phyloP scores from a whole-genome alignment of 2,329 filamentous ascomycete species.

The Penicillium olsonii region DNA sequence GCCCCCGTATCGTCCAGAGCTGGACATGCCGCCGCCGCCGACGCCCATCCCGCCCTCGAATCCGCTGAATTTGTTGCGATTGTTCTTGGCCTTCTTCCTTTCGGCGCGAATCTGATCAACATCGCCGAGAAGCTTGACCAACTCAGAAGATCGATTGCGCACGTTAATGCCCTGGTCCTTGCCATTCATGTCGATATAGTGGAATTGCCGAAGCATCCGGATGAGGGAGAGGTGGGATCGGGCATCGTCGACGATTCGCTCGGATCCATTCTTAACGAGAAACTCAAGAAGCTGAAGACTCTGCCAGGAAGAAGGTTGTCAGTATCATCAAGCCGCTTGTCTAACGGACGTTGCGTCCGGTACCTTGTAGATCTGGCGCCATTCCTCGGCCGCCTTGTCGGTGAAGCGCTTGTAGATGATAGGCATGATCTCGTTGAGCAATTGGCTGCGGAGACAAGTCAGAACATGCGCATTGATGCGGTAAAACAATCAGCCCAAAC shows the following conservation, averaged over 20 bases:
- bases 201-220: conserved; percentile 98
- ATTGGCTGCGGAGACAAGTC: conserved; percentile 64
- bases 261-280: conserved; percentile 95
- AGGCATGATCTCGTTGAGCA: conserved; percentile 98
- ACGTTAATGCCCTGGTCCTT: conserved; percentile 99
- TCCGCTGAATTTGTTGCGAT: conserved; percentile 92
- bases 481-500: conserved; percentile 36
- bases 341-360: neutral
- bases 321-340: neutral
- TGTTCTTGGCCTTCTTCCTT: conserved; percentile 83
- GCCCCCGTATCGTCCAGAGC: conserved; percentile 73
- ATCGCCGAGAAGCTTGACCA: conserved; percentile 89
- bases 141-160: conserved; percentile 91
- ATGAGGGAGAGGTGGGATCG: conserved; percentile 91
- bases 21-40: conserved; percentile 55
- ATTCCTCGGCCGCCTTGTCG: conserved; percentile 96
- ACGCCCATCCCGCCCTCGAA: conserved; percentile 77
- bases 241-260: conserved; percentile 95
- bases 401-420: conserved; percentile 99
- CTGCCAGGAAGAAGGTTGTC: conserved; percentile 36
- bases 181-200: conserved; percentile 92
- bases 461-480: conserved; percentile 15
- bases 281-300: conserved; percentile 91
- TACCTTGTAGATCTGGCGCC: conserved; percentile 98
- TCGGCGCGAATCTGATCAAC: conserved; percentile 57